These are phyloP conservation scores for Pleoardoris graminearum DNA, from an alignment of 2,329 filamentous ascomycete species.

Conservation along the genomic window DNA sequence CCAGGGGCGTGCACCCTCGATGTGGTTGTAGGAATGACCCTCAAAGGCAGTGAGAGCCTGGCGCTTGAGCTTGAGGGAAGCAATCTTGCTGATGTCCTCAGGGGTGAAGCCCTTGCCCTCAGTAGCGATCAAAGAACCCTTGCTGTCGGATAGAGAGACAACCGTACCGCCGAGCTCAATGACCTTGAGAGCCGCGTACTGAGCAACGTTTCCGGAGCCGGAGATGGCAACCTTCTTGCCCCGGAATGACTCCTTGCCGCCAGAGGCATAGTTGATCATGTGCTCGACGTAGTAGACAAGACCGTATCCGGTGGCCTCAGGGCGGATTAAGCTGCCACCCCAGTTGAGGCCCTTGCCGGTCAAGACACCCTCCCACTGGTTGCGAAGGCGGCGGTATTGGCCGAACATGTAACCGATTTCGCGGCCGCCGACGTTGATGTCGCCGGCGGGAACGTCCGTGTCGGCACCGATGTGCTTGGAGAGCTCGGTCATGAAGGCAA, in stretches of 20 bases:
- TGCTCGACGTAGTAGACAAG: slow-evolving; percentile 70
- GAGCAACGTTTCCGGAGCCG: slow-evolving; percentile 95
- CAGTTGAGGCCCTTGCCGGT: slow-evolving; percentile 93
- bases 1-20: slow-evolving; percentile 89
- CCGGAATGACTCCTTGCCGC: slow-evolving; percentile 77
- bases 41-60: slow-evolving; percentile 77
- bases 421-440: slow-evolving; percentile 89
- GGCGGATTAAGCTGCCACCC: slow-evolving; percentile 92
- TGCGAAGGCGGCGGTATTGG: slow-evolving; percentile 83
- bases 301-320: slow-evolving; percentile 95
- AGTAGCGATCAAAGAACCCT: slow-evolving; percentile 78
- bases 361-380: slow-evolving; percentile 93
- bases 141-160: slow-evolving; percentile 90
- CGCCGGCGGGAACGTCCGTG: slow-evolving; percentile 94
- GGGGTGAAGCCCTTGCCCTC: slow-evolving; percentile 73
- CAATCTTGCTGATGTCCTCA: slow-evolving; percentile 78
- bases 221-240: slow-evolving; percentile 96
- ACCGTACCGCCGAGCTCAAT: slow-evolving; percentile 95
- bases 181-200: slow-evolving; percentile 94
- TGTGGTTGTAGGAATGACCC: slow-evolving; percentile 76
- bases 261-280: slow-evolving; percentile 73
- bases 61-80: slow-evolving; percentile 82
- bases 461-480: slow-evolving; percentile 92
- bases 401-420: slow-evolving; percentile 97
- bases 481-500: slow-evolving; percentile 93